Percentiles rank a stretch among this genome's conserved stretches.
phyloP scores from a whole-genome alignment of 2,329 filamentous ascomycete species.

The Trichoderma koningiopsis region DNA sequence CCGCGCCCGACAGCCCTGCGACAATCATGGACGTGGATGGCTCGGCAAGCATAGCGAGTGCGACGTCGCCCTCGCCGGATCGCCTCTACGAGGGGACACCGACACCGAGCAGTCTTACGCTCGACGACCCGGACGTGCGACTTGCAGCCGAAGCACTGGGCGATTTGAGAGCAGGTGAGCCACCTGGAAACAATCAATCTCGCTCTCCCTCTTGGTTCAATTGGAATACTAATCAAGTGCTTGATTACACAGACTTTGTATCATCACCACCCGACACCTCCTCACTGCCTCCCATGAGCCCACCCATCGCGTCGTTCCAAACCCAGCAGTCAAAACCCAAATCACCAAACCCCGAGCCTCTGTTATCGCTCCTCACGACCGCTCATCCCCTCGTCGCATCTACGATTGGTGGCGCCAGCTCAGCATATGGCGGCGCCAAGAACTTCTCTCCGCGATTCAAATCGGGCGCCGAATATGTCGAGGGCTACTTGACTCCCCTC shows the following conservation, averaged over 20 bases:
- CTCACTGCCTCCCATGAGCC: constrained; percentile 45
- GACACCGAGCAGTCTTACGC: constrained; percentile 52
- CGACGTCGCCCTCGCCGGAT: constrained; percentile 48
- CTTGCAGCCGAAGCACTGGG: constrained; percentile 75
- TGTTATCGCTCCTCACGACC: constrained; percentile 83
- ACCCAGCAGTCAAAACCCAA: constrained; percentile 35
- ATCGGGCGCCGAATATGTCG: constrained; percentile 87
- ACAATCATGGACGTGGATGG: constrained; percentile 55
- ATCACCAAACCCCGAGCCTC: constrained; percentile 68
- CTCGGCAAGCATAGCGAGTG: constrained; percentile 45
- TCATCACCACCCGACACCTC: constrained; percentile 60
- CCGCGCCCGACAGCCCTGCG: constrained; percentile 48
- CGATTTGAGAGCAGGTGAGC: constrained; percentile 70
- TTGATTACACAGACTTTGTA: constrained; percentile 57
- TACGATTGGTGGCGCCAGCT: constrained; percentile 81
- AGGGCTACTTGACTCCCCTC: constrained; percentile 83
- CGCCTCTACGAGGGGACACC: constrained; percentile 36
- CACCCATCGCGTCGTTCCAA: constrained; percentile 39
- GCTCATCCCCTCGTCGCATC: constrained; percentile 84
- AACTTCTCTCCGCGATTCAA: constrained; percentile 88
- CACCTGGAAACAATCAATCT: neutral
- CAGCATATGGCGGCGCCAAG: constrained; percentile 84
- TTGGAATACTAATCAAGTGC: neutral
- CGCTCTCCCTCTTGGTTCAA: neutral
- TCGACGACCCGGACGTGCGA: constrained; percentile 69